Evolutionary conservation across 2,329 filamentous ascomycete genomes (phyloP), one percentile per base, ranked within the genome.

Genomic region (Colletotrichum sp.): DNA sequence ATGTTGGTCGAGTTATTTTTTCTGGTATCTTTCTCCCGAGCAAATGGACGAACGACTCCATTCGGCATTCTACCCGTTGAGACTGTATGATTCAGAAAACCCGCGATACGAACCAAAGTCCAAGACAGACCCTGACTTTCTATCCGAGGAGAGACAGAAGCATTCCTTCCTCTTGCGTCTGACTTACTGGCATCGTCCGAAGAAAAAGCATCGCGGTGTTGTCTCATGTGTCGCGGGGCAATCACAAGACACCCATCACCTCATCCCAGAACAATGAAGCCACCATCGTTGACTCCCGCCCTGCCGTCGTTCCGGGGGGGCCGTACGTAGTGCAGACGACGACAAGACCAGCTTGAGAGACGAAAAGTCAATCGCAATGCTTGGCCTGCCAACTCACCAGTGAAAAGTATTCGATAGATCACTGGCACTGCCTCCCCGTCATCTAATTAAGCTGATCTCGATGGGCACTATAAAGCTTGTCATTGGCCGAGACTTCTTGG

Each of bases 391-490:
- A 62, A 56, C 69, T 18, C 38, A 26, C 68, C 55, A 72, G 72
- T 71, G 34, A 43, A 30, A 52, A 66, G n/a, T 36, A n/a, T 26
- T 60, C 48, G 34, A 72, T 48, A 68, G 16, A 61, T 38, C 21
- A 58, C 48, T 72, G 68, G 62, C 69, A 72, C 62, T 36, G 55
- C 26, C 56, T 24, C 55, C 69, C 26, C 21, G 73, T 75, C 55
- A 65, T 58, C 34, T 64, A 55, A 69, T 68, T 65, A 76, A 73
- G 70, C 73, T 76, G 73, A 73, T 76, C 32, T 76, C 28, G 58
- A 73, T 69, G 73, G 70, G 48, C 60, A 70, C 64, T 36, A 21
- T 26, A 76, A 76, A 76, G 73, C 73, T 73, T 76, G 36, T 73
- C 64, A 76, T 76, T 76, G 73, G 73, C 73, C 73, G 62, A 72